Conservation (phyloP, 2,329 filamentous ascomycete genomes). For the Ascochyta koolunga region DNA sequence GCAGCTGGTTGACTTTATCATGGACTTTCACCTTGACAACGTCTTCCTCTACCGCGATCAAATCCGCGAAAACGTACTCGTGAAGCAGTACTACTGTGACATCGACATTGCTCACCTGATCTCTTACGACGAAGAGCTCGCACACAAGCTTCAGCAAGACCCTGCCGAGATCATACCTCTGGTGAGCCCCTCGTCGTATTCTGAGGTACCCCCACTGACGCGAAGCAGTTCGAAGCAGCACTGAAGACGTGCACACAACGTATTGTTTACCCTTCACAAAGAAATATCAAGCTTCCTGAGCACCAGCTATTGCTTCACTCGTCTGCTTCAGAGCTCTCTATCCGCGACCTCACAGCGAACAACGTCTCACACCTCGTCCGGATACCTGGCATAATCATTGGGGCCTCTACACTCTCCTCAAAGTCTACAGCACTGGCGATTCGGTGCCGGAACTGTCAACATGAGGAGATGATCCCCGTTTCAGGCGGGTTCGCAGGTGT, state of each 20-base stretch:
- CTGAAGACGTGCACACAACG: constrained; percentile 89
- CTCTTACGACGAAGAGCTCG: constrained; percentile 93
- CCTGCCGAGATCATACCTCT: constrained; percentile 92
- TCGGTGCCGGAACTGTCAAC: constrained; percentile 84
- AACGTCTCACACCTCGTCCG: constrained; percentile 94
- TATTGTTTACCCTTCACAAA: constrained; percentile 83
- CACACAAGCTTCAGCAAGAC: constrained; percentile 85
- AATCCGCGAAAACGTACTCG: constrained; percentile 88
- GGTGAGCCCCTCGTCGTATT: constrained; percentile 58
- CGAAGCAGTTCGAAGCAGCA: constrained; percentile 80
- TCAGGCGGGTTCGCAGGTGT: constrained; percentile 87
- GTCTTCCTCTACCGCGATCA: constrained; percentile 97
- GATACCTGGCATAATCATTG: constrained; percentile 96
- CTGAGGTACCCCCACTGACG: constrained; percentile 21
- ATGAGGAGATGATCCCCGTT: constrained; percentile 72
- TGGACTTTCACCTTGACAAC: constrained; percentile 93
- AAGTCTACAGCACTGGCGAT: constrained; percentile 89
- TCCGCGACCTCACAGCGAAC: constrained; percentile 89
- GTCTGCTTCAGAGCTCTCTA: constrained; percentile 86
- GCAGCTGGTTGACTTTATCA: constrained; percentile 86
- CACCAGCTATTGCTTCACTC: constrained; percentile 97
- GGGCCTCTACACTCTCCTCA: constrained; percentile 93
- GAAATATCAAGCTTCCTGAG: constrained; percentile 74
- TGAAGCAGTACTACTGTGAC: constrained; percentile 95
- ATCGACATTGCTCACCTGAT: constrained; percentile 95